A percentile compares a stretch with the other conserved stretches of the same genome.
These are phyloP conservation scores for Xanthoparmelia taractica DNA, from an alignment of 495 filamentous ascomycete genomes.

Conservation along the genomic window DNA sequence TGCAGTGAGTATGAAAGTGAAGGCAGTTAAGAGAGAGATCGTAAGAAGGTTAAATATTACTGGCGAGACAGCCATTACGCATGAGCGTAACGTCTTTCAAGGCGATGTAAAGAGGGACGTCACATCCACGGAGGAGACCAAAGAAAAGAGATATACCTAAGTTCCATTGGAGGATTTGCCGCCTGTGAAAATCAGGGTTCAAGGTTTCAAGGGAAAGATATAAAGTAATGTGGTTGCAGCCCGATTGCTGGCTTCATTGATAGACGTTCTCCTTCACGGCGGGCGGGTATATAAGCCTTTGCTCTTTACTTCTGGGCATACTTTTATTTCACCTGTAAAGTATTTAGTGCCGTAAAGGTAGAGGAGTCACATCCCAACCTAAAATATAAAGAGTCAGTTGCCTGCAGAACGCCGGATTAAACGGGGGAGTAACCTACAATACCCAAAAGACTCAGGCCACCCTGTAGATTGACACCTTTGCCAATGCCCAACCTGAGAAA, in stretches of 20 bases:
- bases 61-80: too few relatives aligned
- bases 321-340: neutral
- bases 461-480: conserved; percentile 47
- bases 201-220: neutral
- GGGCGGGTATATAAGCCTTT: neutral
- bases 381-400: neutral
- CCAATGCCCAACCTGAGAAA: conserved; percentile 52
- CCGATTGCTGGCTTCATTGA: neutral
- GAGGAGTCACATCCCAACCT: conserved; percentile 1
- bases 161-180: neutral
- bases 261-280: neutral
- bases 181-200: too few relatives aligned
- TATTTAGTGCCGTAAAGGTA: neutral
- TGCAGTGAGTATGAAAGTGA: too few relatives aligned
- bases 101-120: too few relatives aligned
- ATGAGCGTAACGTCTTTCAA: too few relatives aligned
- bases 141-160: neutral
- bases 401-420: neutral
- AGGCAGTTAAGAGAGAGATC: too few relatives aligned
- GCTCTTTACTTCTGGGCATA: neutral
- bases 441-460: conserved; percentile 37
- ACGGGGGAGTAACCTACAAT: neutral
- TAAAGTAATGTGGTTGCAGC: neutral
- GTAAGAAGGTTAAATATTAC: too few relatives aligned
- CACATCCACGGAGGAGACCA: too few relatives aligned